Percentiles rank a stretch among this genome's conserved stretches.
These are phyloP conservation scores for Pseudogymnoascus sp. DNA, from an alignment of 2,329 filamentous ascomycete species.

Conservation along the genomic window DNA sequence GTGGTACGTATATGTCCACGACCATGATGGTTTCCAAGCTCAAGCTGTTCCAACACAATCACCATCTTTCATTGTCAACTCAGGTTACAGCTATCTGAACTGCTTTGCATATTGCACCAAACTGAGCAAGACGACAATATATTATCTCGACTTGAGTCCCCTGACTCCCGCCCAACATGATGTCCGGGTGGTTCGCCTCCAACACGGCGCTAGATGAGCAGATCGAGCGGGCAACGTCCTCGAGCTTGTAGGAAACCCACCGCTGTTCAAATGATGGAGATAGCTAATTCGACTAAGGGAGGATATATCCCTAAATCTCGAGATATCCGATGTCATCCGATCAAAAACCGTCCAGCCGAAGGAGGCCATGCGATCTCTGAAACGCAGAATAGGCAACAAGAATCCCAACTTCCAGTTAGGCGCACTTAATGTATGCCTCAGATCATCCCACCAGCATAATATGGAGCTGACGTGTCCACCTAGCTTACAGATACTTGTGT, in stretches of 20 bases:
- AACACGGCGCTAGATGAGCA: slow-evolving; percentile 93
- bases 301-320: slow-evolving; percentile 93
- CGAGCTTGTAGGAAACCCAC: slow-evolving; percentile 64
- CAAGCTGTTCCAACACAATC: not conserved
- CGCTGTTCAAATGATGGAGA: not conserved
- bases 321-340: slow-evolving; percentile 94
- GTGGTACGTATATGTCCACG: slow-evolving; percentile 7
- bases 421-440: slow-evolving; percentile 65
- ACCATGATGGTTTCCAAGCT: slow-evolving; percentile 1
- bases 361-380: slow-evolving; percentile 95
- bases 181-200: slow-evolving; percentile 96
- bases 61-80: slow-evolving; percentile 4
- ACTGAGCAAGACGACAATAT: not conserved
- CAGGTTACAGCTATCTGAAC: not conserved
- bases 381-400: slow-evolving; percentile 89
- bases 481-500: slow-evolving; percentile 95
- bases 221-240: slow-evolving; percentile 89
- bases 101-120: not conserved
- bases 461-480: slow-evolving; percentile 5
- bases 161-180: slow-evolving; percentile 42
- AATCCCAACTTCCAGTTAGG: slow-evolving; percentile 96
- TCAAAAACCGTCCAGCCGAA: slow-evolving; percentile 96
- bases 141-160: not conserved
- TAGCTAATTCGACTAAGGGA: slow-evolving; percentile 49
- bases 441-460: not conserved